Evolutionary conservation across 2,329 filamentous ascomycete species (phyloP).

Genomic region (Penicillium paneum): DNA sequence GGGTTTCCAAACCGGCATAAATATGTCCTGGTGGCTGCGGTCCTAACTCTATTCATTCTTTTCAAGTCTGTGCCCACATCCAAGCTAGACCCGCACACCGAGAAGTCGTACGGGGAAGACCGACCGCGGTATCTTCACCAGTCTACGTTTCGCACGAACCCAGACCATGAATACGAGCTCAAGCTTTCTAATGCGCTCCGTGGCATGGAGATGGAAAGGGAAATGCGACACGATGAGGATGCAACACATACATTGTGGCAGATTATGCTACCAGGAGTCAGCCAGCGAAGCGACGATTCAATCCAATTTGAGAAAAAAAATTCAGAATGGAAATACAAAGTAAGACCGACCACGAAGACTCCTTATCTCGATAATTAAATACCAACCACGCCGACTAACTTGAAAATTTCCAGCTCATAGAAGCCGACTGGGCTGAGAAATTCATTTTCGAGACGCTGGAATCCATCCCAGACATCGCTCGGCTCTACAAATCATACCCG

Average conservation of each 20-base stretch:
- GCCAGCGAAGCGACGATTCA: conserved; percentile 25
- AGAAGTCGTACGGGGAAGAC: neutral
- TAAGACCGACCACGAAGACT: conserved; percentile 5
- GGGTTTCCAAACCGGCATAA: conserved; percentile 7
- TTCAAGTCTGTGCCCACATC: conserved; percentile 10
- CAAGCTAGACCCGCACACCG: neutral
- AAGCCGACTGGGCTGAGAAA: conserved; percentile 25
- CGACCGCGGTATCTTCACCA: conserved; percentile 28
- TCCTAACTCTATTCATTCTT: conserved; percentile 8
- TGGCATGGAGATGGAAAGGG: conserved; percentile 21
- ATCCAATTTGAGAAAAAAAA: conserved; percentile 27
- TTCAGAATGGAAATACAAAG: conserved; percentile 28
- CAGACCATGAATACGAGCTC: conserved; percentile 29
- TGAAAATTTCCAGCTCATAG: conserved; percentile 22
- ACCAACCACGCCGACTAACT: neutral
- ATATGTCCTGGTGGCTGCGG: conserved; percentile 2
- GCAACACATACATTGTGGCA: conserved; percentile 31
- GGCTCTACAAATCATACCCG: conserved; percentile 31
- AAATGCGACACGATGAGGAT: conserved; percentile 7
- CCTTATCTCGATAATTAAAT: neutral
- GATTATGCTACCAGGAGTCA: conserved; percentile 22
- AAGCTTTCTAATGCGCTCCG: conserved; percentile 23
- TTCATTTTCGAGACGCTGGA: conserved; percentile 26
- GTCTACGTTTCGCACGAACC: conserved; percentile 29
- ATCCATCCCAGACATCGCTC: conserved; percentile 27